A percentile compares a stretch with the other conserved stretches of the same genome.
Evolutionary conservation across 768 basidiomycete species (phyloP).

Genomic region (Pleurotus giganteus): DNA sequence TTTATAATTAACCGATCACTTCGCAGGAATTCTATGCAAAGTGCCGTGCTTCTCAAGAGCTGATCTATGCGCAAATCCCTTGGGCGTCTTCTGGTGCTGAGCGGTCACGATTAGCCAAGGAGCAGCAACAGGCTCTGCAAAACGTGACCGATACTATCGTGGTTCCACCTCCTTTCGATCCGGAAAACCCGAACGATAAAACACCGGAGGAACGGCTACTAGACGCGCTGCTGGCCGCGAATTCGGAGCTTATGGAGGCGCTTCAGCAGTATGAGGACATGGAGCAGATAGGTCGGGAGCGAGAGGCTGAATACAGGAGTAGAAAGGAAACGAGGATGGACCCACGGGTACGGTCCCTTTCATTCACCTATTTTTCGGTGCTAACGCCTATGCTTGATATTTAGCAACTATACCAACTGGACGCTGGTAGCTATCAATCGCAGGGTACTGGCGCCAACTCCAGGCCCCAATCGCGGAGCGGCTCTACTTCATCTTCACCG

Average conservation of each 20-base stretch:
- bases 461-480: slow-evolving; percentile 40
- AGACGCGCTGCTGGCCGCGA: slow-evolving; percentile 68
- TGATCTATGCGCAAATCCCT: slow-evolving; percentile 83
- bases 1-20: slow-evolving; percentile 7
- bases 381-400: neutral
- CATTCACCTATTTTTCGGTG: neutral
- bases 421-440: slow-evolving; percentile 33
- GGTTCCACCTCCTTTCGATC: slow-evolving; percentile 15
- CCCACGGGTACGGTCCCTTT: slow-evolving; percentile 48
- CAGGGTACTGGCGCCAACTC: slow-evolving; percentile 21
- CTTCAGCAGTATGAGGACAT: slow-evolving; percentile 78
- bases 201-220: slow-evolving; percentile 78
- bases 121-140: slow-evolving; percentile 19
- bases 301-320: slow-evolving; percentile 68
- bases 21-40: slow-evolving; percentile 78
- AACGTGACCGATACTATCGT: slow-evolving; percentile 14
- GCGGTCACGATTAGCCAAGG: slow-evolving; percentile 47
- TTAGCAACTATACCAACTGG: slow-evolving; percentile 34
- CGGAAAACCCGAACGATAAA: slow-evolving; percentile 35
- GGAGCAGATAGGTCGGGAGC: slow-evolving; percentile 61
- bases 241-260: slow-evolving; percentile 67
- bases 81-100: slow-evolving; percentile 88
- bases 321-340: slow-evolving; percentile 66
- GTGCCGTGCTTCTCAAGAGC: slow-evolving; percentile 79
- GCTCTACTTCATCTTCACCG: slow-evolving; percentile 43